These are phyloP conservation scores for Collybiopsis confluens DNA, from an alignment of 768 basidiomycete genomes.

Conservation along the genomic window DNA sequence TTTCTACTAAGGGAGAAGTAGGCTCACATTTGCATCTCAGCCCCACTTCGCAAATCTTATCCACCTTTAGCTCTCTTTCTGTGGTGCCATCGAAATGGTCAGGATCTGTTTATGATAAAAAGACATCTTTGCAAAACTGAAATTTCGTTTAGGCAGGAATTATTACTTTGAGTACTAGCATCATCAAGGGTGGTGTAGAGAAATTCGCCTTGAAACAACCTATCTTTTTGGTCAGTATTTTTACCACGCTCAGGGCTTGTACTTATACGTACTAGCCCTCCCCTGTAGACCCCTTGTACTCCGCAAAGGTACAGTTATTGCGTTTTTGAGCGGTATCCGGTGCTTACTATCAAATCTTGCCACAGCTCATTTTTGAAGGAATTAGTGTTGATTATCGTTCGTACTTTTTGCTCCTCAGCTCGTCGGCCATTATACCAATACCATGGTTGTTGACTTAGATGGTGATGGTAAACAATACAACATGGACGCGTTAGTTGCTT, in stretches of 20 bases:
- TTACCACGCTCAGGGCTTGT: not conserved
- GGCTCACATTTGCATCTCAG: not conserved
- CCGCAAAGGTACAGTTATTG: slow-evolving; percentile 43
- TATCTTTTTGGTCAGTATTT: slow-evolving; percentile 56
- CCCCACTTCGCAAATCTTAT: no score
- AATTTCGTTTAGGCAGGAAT: slow-evolving; percentile 50
- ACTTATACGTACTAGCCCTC: slow-evolving; percentile 68
- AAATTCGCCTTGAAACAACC: slow-evolving; percentile 73
- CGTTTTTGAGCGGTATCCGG: no score
- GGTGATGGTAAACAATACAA: slow-evolving; percentile 73
- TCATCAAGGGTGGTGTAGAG: slow-evolving; percentile 72
- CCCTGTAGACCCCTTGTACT: slow-evolving; percentile 71
- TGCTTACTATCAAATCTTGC: not conserved
- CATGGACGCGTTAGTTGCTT: slow-evolving; percentile 61
- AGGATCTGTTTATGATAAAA: not conserved
- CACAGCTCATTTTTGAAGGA: slow-evolving; percentile 68
- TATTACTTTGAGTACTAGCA: slow-evolving; percentile 65
- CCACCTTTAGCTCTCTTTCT: slow-evolving; percentile 56
- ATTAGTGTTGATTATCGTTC: slow-evolving; percentile 67
- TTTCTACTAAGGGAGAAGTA: slow-evolving; percentile 58
- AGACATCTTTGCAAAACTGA: not conserved
- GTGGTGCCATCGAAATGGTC: slow-evolving; percentile 77
- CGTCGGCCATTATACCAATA: slow-evolving; percentile 5
- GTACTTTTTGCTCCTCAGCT: slow-evolving; percentile 16
- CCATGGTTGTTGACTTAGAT: slow-evolving; percentile 29